Conservation (phyloP, 768 basidiomycete genomes). For the Trametes elegans region DNA sequence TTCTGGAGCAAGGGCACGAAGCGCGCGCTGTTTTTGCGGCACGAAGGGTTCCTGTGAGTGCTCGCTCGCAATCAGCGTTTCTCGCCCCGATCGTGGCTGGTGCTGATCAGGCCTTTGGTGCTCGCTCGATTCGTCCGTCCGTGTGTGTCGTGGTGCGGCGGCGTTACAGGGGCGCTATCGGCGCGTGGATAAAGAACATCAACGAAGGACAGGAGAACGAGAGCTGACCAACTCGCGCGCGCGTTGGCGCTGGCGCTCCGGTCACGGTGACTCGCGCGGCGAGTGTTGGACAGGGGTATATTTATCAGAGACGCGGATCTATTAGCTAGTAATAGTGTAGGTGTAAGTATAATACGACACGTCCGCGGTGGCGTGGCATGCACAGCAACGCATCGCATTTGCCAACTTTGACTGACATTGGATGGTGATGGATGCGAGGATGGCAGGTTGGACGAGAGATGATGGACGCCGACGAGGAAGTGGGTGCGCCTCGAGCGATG, state of each 20-base stretch:
- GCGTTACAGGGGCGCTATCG: slow-evolving; percentile 74
- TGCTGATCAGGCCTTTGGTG: not conserved
- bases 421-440: slow-evolving; percentile 1
- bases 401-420: slow-evolving; percentile 2
- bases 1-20: slow-evolving; percentile 99
- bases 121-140: not conserved
- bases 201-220: slow-evolving; percentile 41
- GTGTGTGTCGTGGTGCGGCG: not conserved
- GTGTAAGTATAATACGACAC: slow-evolving; percentile 19
- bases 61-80: not conserved
- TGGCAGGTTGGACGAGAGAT: too few relatives aligned
- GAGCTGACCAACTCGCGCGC: slow-evolving; percentile 15
- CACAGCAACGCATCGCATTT: not conserved
- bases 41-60: slow-evolving; percentile 95
- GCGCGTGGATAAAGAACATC: slow-evolving; percentile 98
- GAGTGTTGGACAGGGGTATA: not conserved
- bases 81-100: not conserved
- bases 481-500: too few relatives aligned
- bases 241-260: not conserved
- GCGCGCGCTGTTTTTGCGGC: slow-evolving; percentile 92
- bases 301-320: slow-evolving; percentile 10
- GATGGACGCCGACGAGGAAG: too few relatives aligned
- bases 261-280: slow-evolving; percentile 8
- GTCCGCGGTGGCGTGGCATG: not conserved
- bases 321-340: slow-evolving; percentile 7